Evolutionary conservation across 2,329 filamentous ascomycete genomes (phyloP), one percentile per base, ranked within the genome.

Genomic region (Amylocarpus encephaloides): DNA sequence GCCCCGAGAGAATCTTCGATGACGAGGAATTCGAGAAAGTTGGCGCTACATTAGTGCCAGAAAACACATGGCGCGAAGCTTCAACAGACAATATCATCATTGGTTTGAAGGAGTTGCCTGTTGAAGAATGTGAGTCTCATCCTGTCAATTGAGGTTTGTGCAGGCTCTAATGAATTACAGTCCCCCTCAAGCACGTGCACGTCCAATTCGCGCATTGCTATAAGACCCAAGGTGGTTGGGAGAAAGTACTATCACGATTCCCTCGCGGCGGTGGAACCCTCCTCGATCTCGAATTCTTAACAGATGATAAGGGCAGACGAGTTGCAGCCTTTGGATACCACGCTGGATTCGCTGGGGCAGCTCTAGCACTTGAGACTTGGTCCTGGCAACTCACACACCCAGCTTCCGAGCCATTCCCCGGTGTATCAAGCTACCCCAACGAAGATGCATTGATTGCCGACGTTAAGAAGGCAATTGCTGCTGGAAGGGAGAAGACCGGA

Each of bases 201-300:
- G 76, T 87, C 57, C 79, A 84, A 61, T 89, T 90, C 63, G 79
- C 79, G 34, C 84, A 89, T 66, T 85, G 82, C 70, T 88, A 83
- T 73, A 89, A 90, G 76, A 71, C 79, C 59, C 88, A 93, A 70
- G 80, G 72, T 26, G 85, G 85, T 26, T 95, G 88, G 88, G 80
- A 88, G 51, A 77, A 79, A 38, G 86, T 89, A 5, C 80, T 95
- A n/a, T 76, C 82, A 50, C 79, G 91, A 49, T 96, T 90, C 68
- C 78, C 86, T 26, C 78, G 81, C 19, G 89, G 88, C 51, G 81
- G 82, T 48, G 88, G 88, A 59, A 84, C 80, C 0, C 79, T 96
- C 12, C 80, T 90, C 52, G 91, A 96, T 63, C 78, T 96, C 34
- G 91, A 95, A 67, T 96, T 95, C 67, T 75, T 96, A 34, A 79